Base-by-base conservation (phyloP, 23 red algal genomes). In the Gracilaria domingensis region DNA sequence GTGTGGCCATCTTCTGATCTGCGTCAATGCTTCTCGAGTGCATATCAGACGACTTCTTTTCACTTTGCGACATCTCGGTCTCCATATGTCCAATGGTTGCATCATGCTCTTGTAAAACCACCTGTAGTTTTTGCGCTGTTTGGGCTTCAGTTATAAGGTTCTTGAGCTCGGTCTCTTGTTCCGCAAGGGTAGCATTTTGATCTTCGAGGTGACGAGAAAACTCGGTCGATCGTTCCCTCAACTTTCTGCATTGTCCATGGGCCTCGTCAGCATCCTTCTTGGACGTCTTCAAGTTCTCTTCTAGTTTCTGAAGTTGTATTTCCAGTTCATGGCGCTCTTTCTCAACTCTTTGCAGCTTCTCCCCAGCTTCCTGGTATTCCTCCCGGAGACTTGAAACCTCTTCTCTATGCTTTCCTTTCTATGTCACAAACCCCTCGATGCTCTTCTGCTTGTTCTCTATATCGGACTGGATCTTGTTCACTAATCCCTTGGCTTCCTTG, bases 11-110 rank as follows among this genome's bases (percentile, higher is more conserved):
- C 38, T 61, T 28, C 62, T 71, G 62, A 26, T 66, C 83, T 28
- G 67, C 62, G 21, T 87, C 83, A 34, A 74, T 33, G 47, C 83
- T 87, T 24, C 67, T 48, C 37, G 83, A 87, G 1, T 87, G 61
- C 4, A 72, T 72, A 23, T 75, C 66, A 21, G 44, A 53, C 23
- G 83, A 74, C 20, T 87, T 16, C 69, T 87, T 21, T 23, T 48
- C 36, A 16, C 33, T 72, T 7, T 89, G 67, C 11, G 54, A 60
- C 33, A 89, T 59, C 24, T 40, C 50, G 30, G 36, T 37, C 26
- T 78, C 55, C 72, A 89, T 30, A 80, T 62, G 36, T 65, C 20
- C 26, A 30, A 79, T 70, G 8, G 55, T 59, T 11, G 26, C 54
- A 39, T 78, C 74, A 64, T 59, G 34, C 49, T 78, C 66, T 4